Base-by-base conservation (phyloP, 2,329 filamentous ascomycete species). In the Hypoxylon sp. region DNA sequence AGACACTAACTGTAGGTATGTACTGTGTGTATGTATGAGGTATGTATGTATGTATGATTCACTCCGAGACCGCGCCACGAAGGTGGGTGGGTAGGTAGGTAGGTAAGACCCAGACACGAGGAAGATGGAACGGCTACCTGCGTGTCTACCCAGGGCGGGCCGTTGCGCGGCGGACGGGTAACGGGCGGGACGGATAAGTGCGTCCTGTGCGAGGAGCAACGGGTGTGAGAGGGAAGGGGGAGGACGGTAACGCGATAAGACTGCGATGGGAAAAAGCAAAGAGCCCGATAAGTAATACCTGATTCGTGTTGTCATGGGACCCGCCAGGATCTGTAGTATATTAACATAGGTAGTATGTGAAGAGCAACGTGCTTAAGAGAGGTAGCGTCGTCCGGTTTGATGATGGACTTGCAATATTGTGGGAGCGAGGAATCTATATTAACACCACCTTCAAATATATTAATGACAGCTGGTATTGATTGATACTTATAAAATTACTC, bases 111-210 rank as follows among this genome's bases (percentile, higher is more conserved):
- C 37, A 42, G n/a, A 44, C 48, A 54, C 52, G 52, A 53, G 35
- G 47, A 17, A 24, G 35, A 42, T 26, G 53, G 26, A 24, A 58
- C 63, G 67, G 67, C 53, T 61, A 65, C 64, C 47, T 51, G 67
- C 67, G 53, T 47, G 17, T 50, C 26, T 11, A 14, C 52, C 26
- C n/a, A 26, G 17, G 17, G 47, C 67, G 67, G 67, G 44, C 52
- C 67, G 67, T 55, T 52, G 59, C 63, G 64, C 52, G 39, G 57
- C 19, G 53, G 53, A 46, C 42, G 55, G 52, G 22, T 39, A 47
- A 48, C 54, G 33, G 53, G 60, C 47, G 51, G 59, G 17, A 67
- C 67, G 67, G 67, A 11, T 70, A 59, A 29, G 29, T 44, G 59
- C 65, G 48, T 51, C 14, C 31, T 44, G 29, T 66, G 33, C 24